Base-by-base conservation (phyloP, 2,329 filamentous ascomycete species). In the Emmonsia crescens region DNA sequence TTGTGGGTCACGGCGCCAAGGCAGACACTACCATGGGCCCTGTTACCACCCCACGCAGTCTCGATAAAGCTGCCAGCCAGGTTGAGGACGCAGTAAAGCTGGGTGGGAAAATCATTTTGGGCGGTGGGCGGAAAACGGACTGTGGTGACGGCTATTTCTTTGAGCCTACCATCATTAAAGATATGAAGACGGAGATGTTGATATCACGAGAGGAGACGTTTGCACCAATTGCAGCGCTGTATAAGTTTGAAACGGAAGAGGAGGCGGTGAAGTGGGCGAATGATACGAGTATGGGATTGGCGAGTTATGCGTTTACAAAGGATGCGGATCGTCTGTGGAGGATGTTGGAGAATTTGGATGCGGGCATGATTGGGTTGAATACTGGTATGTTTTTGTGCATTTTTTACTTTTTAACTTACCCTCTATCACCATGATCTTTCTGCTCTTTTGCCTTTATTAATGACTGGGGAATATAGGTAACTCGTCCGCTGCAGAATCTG, bases 301-400 rank as follows among this genome's bases (percentile, higher is more conserved):
- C 85, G 8, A 85, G 82, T 46, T 88, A 88, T 67, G 83, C 83
- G 64, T 88, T 88, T 72, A 88, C 85, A 0, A 86, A 86, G 75
- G 83, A 87, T 67, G 75, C 88, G 5, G 84, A 87, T 68, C 82
- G 85, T 0, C 78, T 83, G 59, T 87, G 85, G 82, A 77, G 86
- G 62, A 74, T 88, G 69, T 75, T 88, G 61, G 85, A 89, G 76
- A 85, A 83, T 65, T 71, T 89, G 40, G 85, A 88, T 70, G 85
- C 85, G 4, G 85, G 85, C 3, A 88, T 88, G 85, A 85, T 88
- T 68, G 85, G 85, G 16, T 75, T 86, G 74, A 86, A 86, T 66
- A 84, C 81, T 61, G 81, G 83, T 77, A 68, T 66, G 73, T 69
- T 44, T 54, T 33, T n/a, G n/a, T 16, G 46, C 24, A 49, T 55